Base-by-base conservation (phyloP, 345 rosid genomes). In the Raphanus raphanistrum region DNA sequence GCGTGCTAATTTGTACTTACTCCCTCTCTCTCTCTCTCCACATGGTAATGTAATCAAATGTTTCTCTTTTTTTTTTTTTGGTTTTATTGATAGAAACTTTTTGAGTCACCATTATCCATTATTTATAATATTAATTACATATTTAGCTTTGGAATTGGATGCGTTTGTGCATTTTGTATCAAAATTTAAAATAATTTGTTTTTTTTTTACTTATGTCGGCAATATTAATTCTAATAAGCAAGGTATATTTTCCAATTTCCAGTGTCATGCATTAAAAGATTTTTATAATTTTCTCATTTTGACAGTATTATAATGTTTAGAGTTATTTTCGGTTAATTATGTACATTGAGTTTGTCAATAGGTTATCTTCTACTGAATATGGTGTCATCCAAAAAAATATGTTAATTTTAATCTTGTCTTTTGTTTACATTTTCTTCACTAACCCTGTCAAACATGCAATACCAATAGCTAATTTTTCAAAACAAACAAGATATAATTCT, bases 1-100 rank as follows among this genome's bases (percentile, higher is more conserved):
- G 80, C 76, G 60, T 77, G 58, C 58, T 64, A 29, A 52, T 50
- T 70, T 76, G 65, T 76, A 76, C 26, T 69, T 13, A 60, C 28
- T 31, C 54, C 6, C 16, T 17, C 48, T n/a, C 15, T 10, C 13
- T 58, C 59, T 59, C 43, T 9, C 17, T 4, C 43, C 74, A 76
- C 69, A 68, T 76, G 74, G 2, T 61, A 27, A 62, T 50, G 41
- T 60, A 28, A 43, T 43, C 52, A 43, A 43, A 43, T 43, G 52
- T 43, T 43, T 43, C 52, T 43, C 52, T 43, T 8, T 41, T 12
- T 43, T 12, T 12, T 12, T 3, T 41, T 12, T 38, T 38, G 2
- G 41, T 54, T 1, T 13, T 43, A 66, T n/a, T 31, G 7, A 16
- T 62, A 29, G 38, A 28, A 28, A 31, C 28, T 12, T 28, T 58